Conservation (phyloP, 1,284 basidiomycete species). For the Wolfiporia cocos region DNA sequence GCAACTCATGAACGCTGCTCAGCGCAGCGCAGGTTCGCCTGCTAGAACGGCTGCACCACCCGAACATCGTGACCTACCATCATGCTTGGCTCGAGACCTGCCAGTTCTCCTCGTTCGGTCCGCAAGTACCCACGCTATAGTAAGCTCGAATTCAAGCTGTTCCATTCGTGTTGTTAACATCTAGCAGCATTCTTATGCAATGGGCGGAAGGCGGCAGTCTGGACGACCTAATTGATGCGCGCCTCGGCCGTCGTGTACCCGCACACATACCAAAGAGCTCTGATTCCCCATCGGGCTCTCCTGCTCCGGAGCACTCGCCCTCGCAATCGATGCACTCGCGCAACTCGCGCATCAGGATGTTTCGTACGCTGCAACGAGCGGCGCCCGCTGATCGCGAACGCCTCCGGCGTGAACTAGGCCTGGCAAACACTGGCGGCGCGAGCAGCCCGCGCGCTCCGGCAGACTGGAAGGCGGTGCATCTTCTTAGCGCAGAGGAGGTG, state of each 20-base stretch:
- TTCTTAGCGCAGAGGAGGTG: constrained; percentile 79
- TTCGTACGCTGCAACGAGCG: constrained; percentile 60
- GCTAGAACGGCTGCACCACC: constrained; percentile 83
- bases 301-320: constrained; percentile 17
- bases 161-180: too few species aligned
- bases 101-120: constrained; percentile 82
- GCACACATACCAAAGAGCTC: constrained; percentile 17
- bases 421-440: constrained; percentile 18
- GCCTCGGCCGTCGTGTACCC: constrained; percentile 40
- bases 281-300: constrained; percentile 9
- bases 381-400: constrained; percentile 59
- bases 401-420: constrained; percentile 43
- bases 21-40: constrained; percentile 54
- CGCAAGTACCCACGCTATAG: constrained; percentile 79
- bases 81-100: constrained; percentile 89
- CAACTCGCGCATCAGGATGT: constrained; percentile 68
- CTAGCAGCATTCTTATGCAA: constrained; percentile 79
- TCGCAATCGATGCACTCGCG: constrained; percentile 39
- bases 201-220: constrained; percentile 84
- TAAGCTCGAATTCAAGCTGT: constrained; percentile 27
- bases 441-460: constrained; percentile 12
- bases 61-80: constrained; percentile 92
- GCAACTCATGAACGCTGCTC: too few species aligned
- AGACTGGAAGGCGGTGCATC: constrained; percentile 66
- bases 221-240: constrained; percentile 80